Conservation (phyloP, 1,284 basidiomycete genomes). For the Schizophyllum amplum region DNA sequence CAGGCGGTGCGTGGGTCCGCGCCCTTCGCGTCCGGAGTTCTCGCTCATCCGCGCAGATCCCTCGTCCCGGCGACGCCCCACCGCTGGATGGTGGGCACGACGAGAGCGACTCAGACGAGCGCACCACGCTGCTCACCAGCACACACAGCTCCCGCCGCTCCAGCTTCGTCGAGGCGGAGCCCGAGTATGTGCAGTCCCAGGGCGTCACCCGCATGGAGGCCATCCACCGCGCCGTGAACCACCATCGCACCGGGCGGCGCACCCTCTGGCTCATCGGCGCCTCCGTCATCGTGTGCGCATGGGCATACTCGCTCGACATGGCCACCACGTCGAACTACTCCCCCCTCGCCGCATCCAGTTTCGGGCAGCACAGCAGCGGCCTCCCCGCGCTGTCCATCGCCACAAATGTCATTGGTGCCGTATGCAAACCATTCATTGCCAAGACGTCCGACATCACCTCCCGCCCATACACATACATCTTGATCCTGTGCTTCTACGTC, state of each 20-base stretch:
- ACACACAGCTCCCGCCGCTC: not conserved
- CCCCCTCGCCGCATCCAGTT: not conserved
- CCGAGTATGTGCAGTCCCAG: slow-evolving; percentile 10
- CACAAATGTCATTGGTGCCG: slow-evolving; percentile 16
- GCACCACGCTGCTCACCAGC: not conserved
- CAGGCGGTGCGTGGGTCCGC: not conserved
- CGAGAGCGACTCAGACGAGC: not conserved
- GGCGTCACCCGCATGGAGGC: slow-evolving; percentile 13
- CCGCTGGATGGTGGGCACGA: not conserved
- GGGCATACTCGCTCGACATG: slow-evolving; percentile 12
- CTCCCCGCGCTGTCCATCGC: slow-evolving; percentile 13
- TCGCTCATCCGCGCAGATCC: not conserved
- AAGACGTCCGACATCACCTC: slow-evolving; percentile 18
- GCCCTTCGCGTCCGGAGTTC: not conserved
- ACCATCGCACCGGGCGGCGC: slow-evolving; percentile 3
- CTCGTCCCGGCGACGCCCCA: not conserved
- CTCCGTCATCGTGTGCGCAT: slow-evolving; percentile 12
- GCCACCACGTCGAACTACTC: slow-evolving; percentile 9
- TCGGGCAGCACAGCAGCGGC: slow-evolving; percentile 10
- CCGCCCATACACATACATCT: slow-evolving; percentile 8
- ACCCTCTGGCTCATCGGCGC: slow-evolving; percentile 9
- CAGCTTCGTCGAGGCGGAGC: not conserved
- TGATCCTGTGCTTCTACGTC: slow-evolving; percentile 18
- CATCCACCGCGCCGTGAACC: slow-evolving; percentile 7
- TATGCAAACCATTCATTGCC: slow-evolving; percentile 19